Base-by-base conservation (phyloP, 331 rosid genomes). In the Pyrus hybrid region DNA sequence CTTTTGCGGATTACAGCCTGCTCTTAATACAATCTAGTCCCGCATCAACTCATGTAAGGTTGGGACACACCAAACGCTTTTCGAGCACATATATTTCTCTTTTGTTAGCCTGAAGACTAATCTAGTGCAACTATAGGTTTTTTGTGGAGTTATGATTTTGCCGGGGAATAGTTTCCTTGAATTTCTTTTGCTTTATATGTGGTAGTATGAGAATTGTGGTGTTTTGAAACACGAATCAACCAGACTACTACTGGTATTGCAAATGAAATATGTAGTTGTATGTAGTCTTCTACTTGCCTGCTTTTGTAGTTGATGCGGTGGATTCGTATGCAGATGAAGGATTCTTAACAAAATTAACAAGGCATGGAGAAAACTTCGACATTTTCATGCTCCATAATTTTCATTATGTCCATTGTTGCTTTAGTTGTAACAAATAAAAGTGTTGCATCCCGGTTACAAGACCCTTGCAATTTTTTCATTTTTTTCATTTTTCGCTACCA, bases 71-170 rank as follows among this genome's bases (percentile, higher is more conserved):
- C 54, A 16, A 16, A 37, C 8, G 35, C 68, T 16, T 35, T 33
- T 60, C 22, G 26, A 58, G 57, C 68, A 35, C 37, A 9, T 13
- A 17, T 25, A 37, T 37, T 14, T 63, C 76, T 72, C 63, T 58
- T 58, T 60, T 35, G 57, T 43, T 70, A 70, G 53, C 56, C 1
- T 28, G 63, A 23, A 28, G 51, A n/a, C 25, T 21, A 49, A 41
- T 41, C 45, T 41, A 41, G 45, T 41, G 45, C 45, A 10, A 1
- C 45, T 43, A 51, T 26, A 57, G 6, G 57, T 16, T 57, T 61
- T 74, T 57, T 43, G 69, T 72, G 75, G 43, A 72, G 37, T 56
- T 28, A 72, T 65, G 23, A 65, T 37, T 20, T 37, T 22, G 74
- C 18, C 20, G 26, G 20, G 47, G 45, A 47, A 32, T 25, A 58